Base-by-base conservation (phyloP, 2,329 filamentous ascomycete genomes). In the Hymenotorrendiella dingleyae region DNA sequence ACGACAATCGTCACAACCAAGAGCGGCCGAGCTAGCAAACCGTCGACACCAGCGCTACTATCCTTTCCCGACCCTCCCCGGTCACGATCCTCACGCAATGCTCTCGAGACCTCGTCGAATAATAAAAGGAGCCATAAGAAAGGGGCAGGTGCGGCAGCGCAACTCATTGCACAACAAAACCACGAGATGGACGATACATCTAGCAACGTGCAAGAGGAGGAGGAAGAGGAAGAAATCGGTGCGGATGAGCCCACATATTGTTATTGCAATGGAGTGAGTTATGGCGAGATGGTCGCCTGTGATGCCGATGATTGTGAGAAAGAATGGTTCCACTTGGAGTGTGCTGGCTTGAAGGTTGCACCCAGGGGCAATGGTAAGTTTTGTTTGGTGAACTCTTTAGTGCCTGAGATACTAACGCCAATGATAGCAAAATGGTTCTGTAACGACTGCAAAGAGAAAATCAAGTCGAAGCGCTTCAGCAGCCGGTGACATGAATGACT, bases 311-410 rank as follows among this genome's bases (percentile, higher is more conserved):
- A 78, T 36, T 90, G 86, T 64, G 74, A 78, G 52, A 74, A 78
- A 48, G 85, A 90, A 64, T 90, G 86, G 86, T 91, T 90, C 68
- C 86, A 90, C 70, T 66, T 93, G 37, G 83, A 82, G 37, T 93
- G 86, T 62, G 86, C 88, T 22, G 86, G 86, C 20, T 65, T 93
- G 55, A 84, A 83, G 55, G 84, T 84, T 46, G 84, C 86, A 40
- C 86, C 86, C n/a, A 81, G 77, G 45, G 79, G 80, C 26, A 62
- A 62, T 56, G 54, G 60, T 62, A 54, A 43, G 56, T 54, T 34
- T 22, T 32, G 14, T 42, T 20, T 38, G 6, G n/a, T n/a, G n/a
- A 11, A 42, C 10, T 2, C 24, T 16, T 32, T 23, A 11, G 8
- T 7, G 14, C 12, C 8, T 36, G 7, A 11, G 21, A n/a, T n/a